Evolutionary conservation across 1,284 basidiomycete species (phyloP).

Genomic region (Boletellus deceptivus): DNA sequence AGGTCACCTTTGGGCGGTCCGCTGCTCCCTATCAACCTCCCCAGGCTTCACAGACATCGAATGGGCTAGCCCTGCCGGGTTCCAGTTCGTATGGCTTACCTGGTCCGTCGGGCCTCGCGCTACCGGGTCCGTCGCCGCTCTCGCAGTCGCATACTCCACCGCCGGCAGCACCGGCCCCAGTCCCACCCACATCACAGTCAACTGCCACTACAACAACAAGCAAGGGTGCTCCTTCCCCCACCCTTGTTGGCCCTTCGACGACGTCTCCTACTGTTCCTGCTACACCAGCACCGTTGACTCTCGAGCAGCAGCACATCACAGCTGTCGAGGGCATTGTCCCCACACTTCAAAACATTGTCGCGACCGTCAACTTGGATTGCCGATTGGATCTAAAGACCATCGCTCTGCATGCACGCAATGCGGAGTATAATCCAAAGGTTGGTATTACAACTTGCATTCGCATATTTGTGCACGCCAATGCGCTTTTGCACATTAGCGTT

Average conservation of each 20-base stretch:
- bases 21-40: conserved; percentile 46
- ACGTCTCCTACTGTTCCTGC: conserved; percentile 50
- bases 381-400: conserved; percentile 98
- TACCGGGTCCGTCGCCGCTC: conserved; percentile 40
- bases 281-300: conserved; percentile 70
- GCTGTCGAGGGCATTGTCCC: conserved; percentile 94
- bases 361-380: conserved; percentile 98
- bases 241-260: conserved; percentile 51
- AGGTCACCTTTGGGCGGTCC: conserved; percentile 70
- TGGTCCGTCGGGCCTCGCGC: conserved; percentile 39
- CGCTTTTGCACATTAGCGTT: conserved; percentile 80
- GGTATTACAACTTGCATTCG: conserved; percentile 48
- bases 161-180: conserved; percentile 21
- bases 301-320: conserved; percentile 88
- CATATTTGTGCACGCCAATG: conserved; percentile 57
- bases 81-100: conserved; percentile 49
- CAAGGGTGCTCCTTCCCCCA: conserved; percentile 29
- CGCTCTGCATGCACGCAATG: conserved; percentile 95
- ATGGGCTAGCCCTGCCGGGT: conserved; percentile 49
- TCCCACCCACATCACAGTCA: conserved; percentile 30
- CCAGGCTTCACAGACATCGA: conserved; percentile 38
- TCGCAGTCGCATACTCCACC: conserved; percentile 40
- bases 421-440: conserved; percentile 99
- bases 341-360: conserved; percentile 97
- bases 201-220: conserved; percentile 25